Conservation (phyloP, 768 basidiomycete genomes). For the Paxillus involutus region DNA sequence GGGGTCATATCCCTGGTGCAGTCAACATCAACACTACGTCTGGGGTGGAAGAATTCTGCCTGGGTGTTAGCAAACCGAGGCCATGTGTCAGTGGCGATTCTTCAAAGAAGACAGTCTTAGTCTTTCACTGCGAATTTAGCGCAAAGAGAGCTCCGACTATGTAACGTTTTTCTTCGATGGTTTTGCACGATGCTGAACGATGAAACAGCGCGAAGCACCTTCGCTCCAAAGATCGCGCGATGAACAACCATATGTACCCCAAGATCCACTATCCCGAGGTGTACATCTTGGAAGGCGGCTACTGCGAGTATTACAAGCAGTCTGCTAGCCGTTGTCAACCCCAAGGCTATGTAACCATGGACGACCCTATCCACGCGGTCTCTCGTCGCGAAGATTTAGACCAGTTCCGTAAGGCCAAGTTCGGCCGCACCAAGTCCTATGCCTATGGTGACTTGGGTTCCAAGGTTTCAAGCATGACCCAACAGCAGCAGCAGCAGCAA, state of each 20-base stretch:
- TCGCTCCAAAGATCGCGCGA: slow-evolving; percentile 83
- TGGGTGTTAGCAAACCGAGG: slow-evolving; percentile 59
- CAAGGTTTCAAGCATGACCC: slow-evolving; percentile 36
- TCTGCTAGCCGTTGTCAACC: slow-evolving; percentile 76
- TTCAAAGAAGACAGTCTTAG: slow-evolving; percentile 75
- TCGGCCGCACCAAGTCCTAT: slow-evolving; percentile 88
- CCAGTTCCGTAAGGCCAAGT: slow-evolving; percentile 87
- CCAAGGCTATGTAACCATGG: slow-evolving; percentile 87
- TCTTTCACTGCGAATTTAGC: slow-evolving; percentile 99
- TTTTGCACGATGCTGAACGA: slow-evolving; percentile 5
- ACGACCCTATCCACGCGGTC: slow-evolving; percentile 80
- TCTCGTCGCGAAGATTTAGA: slow-evolving; percentile 86
- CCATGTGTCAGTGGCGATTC: slow-evolving; percentile 75
- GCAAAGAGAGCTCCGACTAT: slow-evolving; percentile 94
- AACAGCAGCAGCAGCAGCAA: slow-evolving; percentile 40
- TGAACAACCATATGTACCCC: slow-evolving; percentile 90
- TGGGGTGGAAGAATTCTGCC: slow-evolving; percentile 78
- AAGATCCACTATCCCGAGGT: slow-evolving; percentile 94
- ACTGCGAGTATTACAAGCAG: slow-evolving; percentile 80
- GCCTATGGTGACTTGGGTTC: slow-evolving; percentile 78
- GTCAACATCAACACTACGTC: slow-evolving; percentile 85
- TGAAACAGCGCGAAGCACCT: slow-evolving; percentile 83
- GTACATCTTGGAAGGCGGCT: slow-evolving; percentile 96
- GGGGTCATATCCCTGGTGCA: slow-evolving; percentile 91
- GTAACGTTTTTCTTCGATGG: slow-evolving; percentile 45